phyloP scores from a whole-genome alignment of 2,329 filamentous ascomycete species.

The Whalleya microplaca region DNA sequence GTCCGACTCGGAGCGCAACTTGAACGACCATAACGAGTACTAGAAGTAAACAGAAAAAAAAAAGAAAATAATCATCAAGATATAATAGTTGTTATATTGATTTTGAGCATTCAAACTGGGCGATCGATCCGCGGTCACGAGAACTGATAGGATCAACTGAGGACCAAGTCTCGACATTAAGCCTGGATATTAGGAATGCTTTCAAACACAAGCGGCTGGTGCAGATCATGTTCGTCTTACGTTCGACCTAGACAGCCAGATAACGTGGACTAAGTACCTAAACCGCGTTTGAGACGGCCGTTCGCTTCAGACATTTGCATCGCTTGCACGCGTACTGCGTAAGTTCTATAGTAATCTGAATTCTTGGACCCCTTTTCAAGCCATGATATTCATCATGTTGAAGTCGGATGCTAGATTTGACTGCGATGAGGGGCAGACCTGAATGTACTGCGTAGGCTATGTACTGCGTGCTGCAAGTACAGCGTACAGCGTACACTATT shows the following conservation, averaged over 20 bases:
- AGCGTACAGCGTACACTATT: too few species aligned
- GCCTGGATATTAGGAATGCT: neutral
- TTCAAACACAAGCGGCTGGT: too few species aligned
- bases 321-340: neutral
- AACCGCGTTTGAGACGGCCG: neutral
- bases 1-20: conserved; percentile 13
- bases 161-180: neutral
- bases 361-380: neutral
- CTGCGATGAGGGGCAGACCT: neutral
- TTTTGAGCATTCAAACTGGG: neutral
- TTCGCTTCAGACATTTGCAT: neutral
- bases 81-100: neutral
- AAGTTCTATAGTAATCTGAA: neutral
- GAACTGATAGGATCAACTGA: neutral
- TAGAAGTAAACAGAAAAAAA: neutral
- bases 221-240: neutral
- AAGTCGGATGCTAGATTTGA: neutral
- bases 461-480: too few species aligned
- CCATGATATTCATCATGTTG: neutral
- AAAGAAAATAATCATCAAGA: neutral
- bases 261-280: neutral
- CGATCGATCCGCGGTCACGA: too few species aligned
- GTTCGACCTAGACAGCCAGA: neutral
- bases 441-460: neutral
- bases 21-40: neutral